Percentiles rank a stretch among this genome's conserved stretches.
These are phyloP conservation scores for Dothistroma septosporum DNA, from an alignment of 2,329 filamentous ascomycete genomes.

Conservation along the genomic window DNA sequence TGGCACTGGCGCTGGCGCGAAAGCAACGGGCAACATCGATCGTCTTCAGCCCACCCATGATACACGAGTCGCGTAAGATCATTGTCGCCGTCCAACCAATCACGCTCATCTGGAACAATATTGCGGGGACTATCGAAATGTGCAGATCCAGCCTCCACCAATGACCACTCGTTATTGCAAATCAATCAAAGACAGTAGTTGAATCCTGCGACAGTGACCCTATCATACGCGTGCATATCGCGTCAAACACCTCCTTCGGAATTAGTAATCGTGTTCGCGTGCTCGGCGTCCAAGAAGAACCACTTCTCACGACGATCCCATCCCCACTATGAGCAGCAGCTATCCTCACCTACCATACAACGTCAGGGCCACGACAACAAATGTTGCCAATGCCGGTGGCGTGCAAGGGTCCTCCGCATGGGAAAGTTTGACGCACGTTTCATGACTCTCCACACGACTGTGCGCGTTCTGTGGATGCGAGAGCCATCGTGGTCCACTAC, in stretches of 20 bases:
- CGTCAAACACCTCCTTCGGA: neutral
- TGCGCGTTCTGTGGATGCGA: neutral
- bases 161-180: neutral
- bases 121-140: neutral
- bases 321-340: neutral
- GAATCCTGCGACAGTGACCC: neutral
- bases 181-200: neutral
- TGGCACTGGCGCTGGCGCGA: neutral
- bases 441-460: neutral
- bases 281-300: neutral
- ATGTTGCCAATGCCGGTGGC: neutral
- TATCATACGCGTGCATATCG: neutral
- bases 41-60: neutral
- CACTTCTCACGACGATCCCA: neutral
- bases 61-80: neutral
- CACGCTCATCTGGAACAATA: neutral
- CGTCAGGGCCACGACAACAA: neutral
- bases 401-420: neutral
- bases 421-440: constrained; percentile 5
- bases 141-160: neutral
- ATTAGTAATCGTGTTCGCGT: neutral
- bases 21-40: neutral
- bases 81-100: neutral
- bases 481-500: no score
- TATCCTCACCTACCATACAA: neutral